These are phyloP conservation scores for Helminthosporium solani DNA, from an alignment of 2,329 filamentous ascomycete species.

Conservation along the genomic window DNA sequence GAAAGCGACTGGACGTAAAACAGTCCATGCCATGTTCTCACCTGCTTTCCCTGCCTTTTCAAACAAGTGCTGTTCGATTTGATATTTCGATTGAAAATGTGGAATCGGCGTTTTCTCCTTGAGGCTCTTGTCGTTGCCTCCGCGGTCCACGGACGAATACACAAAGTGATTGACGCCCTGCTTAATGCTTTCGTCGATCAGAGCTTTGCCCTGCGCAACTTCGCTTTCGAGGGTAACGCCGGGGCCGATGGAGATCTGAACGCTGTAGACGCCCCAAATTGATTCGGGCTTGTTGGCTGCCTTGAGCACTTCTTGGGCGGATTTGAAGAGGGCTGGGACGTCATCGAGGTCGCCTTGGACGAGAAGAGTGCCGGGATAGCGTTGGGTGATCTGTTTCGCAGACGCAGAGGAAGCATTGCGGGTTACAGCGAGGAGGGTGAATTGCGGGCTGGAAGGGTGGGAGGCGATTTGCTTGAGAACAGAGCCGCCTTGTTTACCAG, in stretches of 20 bases:
- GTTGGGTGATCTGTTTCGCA: constrained; percentile 51
- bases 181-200: constrained; percentile 60
- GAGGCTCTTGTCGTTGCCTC: constrained; percentile 55
- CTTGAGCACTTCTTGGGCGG: constrained; percentile 42
- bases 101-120: constrained; percentile 52
- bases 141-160: constrained; percentile 65
- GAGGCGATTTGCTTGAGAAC: constrained; percentile 46
- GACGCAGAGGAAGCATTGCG: constrained; percentile 55
- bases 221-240: constrained; percentile 49
- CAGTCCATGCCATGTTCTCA: constrained; percentile 59
- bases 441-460: constrained; percentile 36
- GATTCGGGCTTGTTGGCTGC: constrained; percentile 32
- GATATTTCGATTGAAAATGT: constrained; percentile 63
- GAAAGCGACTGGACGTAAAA: constrained; percentile 63
- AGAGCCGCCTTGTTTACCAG: constrained; percentile 50
- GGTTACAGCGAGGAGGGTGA: constrained; percentile 61
- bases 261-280: constrained; percentile 63
- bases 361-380: constrained; percentile 53
- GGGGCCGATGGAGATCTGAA: constrained; percentile 54
- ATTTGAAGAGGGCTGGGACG: constrained; percentile 51
- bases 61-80: constrained; percentile 63
- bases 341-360: constrained; percentile 61
- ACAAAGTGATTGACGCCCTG: constrained; percentile 61
- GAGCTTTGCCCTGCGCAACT: constrained; percentile 57
- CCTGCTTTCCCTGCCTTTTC: constrained; percentile 45